Base-by-base conservation (phyloP, 1,284 basidiomycete species). In the Exobasidium rhododendri region DNA sequence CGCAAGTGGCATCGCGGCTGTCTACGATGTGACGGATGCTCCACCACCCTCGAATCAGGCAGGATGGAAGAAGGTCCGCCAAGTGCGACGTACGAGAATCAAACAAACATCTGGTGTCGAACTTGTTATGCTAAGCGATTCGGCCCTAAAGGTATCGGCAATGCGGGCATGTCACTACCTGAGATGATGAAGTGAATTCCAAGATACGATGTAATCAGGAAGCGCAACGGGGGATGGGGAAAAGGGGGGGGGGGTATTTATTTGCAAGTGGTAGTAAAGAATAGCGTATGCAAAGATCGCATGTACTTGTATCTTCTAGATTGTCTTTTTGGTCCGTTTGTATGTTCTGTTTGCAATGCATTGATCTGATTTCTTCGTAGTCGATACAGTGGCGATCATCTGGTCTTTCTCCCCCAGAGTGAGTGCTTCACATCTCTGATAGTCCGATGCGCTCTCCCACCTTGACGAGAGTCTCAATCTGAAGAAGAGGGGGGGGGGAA, bases 1-100 rank as follows among this genome's bases (percentile, higher is more conserved):
- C 56, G 75, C 2, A 72, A 70, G 49, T 79, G 77, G 77, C 77
- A 79, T 56, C 58, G 76, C 17, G 70, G 58, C 2, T 79, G 77
- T 59, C 56, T 79, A 43, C 56, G 75, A 1, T 79, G 77, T 66
- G 77, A 79, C 47, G 74, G 69, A 0, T 79, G 77, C 62, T 61
- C 57, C 10, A 70, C 75, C 2, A 73, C 72, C 14, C 56, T 79
- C 13, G 75, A 78, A 22, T 61, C 69, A 1, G 72, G 74, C 24
- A 73, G 69, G 49, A 53, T 79, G 26, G 70, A 78, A 29, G 76
- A 79, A 46, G 77, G 77, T 0, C 77, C 77, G 0, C 58, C 43
- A 11, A 63, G 63, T 28, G 51, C 17, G 30, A 45, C 58, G 44
- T 57, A 57, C 22, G 13, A 56, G 20, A 54, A 43, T 6, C 49